phyloP scores from a whole-genome alignment of 257 asterid genomes.

The Solanum sparsipilum region DNA sequence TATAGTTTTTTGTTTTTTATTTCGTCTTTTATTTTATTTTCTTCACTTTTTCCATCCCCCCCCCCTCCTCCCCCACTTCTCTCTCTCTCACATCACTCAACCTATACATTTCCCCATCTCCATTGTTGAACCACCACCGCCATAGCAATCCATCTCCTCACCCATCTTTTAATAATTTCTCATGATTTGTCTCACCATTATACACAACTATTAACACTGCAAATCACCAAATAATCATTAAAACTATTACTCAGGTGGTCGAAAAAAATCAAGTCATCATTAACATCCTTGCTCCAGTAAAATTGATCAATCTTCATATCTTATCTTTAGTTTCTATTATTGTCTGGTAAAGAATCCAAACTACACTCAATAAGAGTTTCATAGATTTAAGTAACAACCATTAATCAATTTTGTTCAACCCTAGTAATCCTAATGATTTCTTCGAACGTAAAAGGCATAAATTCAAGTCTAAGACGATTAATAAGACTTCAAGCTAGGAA shows the following conservation, averaged over 20 bases:
- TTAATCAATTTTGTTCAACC: constrained; percentile 48
- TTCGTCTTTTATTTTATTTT: not conserved
- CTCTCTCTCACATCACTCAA: not conserved
- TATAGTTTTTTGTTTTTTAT: not conserved
- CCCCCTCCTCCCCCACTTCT: fast-evolving
- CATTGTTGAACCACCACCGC: not conserved
- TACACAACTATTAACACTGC: not conserved
- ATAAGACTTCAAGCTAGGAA: constrained; percentile 44
- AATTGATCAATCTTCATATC: not conserved
- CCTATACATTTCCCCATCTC: not conserved
- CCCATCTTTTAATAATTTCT: not conserved
- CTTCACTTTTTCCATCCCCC: not conserved
- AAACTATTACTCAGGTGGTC: not conserved
- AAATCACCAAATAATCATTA: not conserved
- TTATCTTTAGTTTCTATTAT: not conserved
- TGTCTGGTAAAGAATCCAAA: constrained; percentile 5
- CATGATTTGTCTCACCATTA: not conserved
- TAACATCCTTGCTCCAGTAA: not conserved
- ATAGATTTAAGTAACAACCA: constrained; percentile 64
- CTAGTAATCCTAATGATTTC: constrained; percentile 69
- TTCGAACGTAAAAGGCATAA: constrained; percentile 44
- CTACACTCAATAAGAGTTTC: constrained; percentile 34
- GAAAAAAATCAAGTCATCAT: not conserved
- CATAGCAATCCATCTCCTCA: not conserved
- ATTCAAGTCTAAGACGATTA: constrained; percentile 50